These are phyloP conservation scores for Kitagawia praeruptora DNA, from an alignment of 129 eudicot species.

Conservation along the genomic window DNA sequence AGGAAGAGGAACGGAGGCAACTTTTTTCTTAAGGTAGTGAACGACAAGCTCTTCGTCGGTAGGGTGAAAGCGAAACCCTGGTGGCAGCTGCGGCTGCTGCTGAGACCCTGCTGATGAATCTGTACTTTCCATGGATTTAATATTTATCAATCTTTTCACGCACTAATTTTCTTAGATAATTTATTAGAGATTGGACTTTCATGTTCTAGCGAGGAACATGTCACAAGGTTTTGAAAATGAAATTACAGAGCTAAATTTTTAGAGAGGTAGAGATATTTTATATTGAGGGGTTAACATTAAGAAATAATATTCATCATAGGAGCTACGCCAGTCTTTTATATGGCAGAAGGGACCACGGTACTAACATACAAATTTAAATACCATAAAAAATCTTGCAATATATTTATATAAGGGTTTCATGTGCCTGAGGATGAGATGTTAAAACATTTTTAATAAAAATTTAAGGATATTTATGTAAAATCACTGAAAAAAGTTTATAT, in stretches of 20 bases:
- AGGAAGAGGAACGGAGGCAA: constrained; percentile 59
- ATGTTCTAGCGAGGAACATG: neutral
- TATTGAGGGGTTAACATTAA: neutral
- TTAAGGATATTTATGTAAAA: too few relatives aligned
- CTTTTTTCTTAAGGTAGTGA: constrained; percentile 71
- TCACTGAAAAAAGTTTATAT: too few relatives aligned
- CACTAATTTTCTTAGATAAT: neutral
- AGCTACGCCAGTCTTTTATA: constrained; percentile 12
- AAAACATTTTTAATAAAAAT: too few relatives aligned
- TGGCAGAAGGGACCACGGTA: constrained; percentile 23
- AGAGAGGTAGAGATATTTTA: neutral
- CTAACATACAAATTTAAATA: neutral
- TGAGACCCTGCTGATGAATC: constrained; percentile 65
- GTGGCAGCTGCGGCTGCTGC: constrained; percentile 81
- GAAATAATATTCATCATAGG: constrained; percentile 9
- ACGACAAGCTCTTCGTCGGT: constrained; percentile 88
- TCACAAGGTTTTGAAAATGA: neutral
- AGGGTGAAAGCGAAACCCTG: constrained; percentile 89
- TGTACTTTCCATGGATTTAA: constrained; percentile 40
- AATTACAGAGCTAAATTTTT: constrained; percentile 5
- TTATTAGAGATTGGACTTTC: neutral
- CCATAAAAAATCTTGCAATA: neutral
- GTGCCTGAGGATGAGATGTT: too few relatives aligned
- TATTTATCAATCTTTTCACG: neutral
- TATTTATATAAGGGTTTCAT: too few relatives aligned